Conservation (phyloP, 1,284 basidiomycete species). For the Apiotrichum mycotoxinovorans region DNA sequence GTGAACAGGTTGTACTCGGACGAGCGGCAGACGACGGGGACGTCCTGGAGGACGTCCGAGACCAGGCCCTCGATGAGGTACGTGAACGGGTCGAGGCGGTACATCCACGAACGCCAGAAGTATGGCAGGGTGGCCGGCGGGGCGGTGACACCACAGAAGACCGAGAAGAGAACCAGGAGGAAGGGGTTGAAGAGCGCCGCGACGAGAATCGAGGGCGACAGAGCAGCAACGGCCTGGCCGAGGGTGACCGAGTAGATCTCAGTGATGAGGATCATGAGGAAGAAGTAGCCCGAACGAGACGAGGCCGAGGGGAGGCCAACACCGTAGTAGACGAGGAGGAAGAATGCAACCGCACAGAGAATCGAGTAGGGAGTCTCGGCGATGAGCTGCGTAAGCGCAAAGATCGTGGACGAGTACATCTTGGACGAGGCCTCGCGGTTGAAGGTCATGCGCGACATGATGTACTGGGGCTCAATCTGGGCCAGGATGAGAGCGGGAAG, state of each 20-base stretch:
- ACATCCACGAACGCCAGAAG: constrained; percentile 67
- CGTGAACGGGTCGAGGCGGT: constrained; percentile 57
- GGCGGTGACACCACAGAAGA: constrained; percentile 78
- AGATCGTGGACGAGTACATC: constrained; percentile 57
- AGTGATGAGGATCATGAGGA: constrained; percentile 68
- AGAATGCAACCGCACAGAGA: constrained; percentile 69
- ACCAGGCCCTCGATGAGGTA: constrained; percentile 67
- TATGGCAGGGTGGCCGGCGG: constrained; percentile 58
- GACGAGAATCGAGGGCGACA: constrained; percentile 61
- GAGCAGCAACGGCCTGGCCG: constrained; percentile 65
- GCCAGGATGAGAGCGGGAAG: constrained; percentile 43
- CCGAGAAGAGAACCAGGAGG: constrained; percentile 62
- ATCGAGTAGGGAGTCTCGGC: constrained; percentile 66
- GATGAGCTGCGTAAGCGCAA: constrained; percentile 74
- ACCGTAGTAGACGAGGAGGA: constrained; percentile 55
- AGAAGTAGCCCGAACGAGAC: constrained; percentile 39
- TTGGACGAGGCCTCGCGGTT: constrained; percentile 57
- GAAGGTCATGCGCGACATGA: constrained; percentile 63
- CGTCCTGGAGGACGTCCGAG: constrained; percentile 72
- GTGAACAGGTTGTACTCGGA: constrained; percentile 70
- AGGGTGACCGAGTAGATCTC: constrained; percentile 72
- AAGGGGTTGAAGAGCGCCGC: constrained; percentile 79
- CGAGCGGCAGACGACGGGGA: constrained; percentile 62
- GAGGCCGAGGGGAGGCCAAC: constrained; percentile 38
- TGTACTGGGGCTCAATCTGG: constrained; percentile 76